Percentiles rank a stretch among this genome's conserved stretches.
phyloP scores from a whole-genome alignment of 2,329 filamentous ascomycete species.

The Ceratocystis destructans region DNA sequence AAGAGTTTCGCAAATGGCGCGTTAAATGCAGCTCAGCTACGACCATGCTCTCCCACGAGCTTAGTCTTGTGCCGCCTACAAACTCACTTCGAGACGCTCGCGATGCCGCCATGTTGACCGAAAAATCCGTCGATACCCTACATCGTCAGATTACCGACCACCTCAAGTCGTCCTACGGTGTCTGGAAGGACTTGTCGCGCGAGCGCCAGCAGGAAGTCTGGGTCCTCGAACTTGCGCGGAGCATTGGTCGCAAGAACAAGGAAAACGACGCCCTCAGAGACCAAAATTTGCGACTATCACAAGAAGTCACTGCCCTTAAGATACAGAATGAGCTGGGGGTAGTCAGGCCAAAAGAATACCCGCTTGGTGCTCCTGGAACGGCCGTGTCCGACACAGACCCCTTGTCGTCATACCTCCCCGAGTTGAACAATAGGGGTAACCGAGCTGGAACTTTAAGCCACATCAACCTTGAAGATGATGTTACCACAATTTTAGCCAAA shows the following conservation, averaged over 20 bases:
- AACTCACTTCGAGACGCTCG: conserved; percentile 31
- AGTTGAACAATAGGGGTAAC: conserved; percentile 30
- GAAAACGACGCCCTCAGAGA: conserved; percentile 40
- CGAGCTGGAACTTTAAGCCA: conserved; percentile 13
- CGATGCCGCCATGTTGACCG: conserved; percentile 35
- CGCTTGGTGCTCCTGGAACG: conserved; percentile 37
- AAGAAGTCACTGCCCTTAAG: conserved; percentile 44
- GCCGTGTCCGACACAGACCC: conserved; percentile 38
- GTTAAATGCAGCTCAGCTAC: conserved; percentile 37
- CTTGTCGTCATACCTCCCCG: conserved; percentile 32
- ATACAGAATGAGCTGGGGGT: conserved; percentile 44
- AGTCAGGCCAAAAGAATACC: conserved; percentile 35
- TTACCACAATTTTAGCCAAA: conserved; percentile 37
- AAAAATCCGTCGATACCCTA: conserved; percentile 42
- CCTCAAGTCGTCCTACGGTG: conserved; percentile 58
- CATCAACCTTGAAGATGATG: conserved; percentile 35
- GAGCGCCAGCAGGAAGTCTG: conserved; percentile 46
- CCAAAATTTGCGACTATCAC: conserved; percentile 36
- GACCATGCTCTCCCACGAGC: conserved; percentile 37
- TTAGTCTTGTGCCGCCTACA: conserved; percentile 31
- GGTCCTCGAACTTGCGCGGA: conserved; percentile 47
- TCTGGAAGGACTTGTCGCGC: conserved; percentile 54
- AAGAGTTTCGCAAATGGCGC: conserved; percentile 55
- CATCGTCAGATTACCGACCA: conserved; percentile 61
- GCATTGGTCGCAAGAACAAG: conserved; percentile 43